Conservation (phyloP, 2,329 filamentous ascomycete genomes). For the Fusarium clavum region DNA sequence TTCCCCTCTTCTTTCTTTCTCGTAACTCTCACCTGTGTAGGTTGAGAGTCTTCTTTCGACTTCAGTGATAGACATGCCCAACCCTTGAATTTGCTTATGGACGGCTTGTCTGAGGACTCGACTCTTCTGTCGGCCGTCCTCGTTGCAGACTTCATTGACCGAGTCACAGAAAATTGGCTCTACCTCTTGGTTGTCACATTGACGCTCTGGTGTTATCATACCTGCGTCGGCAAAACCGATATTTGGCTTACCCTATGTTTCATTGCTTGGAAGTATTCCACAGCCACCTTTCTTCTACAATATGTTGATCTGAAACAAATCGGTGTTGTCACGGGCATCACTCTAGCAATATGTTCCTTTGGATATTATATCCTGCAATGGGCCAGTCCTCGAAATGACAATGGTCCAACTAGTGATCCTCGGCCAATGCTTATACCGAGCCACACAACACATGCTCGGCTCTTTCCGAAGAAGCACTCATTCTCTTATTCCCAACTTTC, state of each 20-base stretch:
- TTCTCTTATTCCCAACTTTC: constrained; percentile 79
- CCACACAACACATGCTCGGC: constrained; percentile 71
- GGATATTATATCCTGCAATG: background rate
- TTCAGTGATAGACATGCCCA: constrained; percentile 25
- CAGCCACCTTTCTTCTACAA: constrained; percentile 2
- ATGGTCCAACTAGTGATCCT: constrained; percentile 16
- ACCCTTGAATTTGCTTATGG: constrained; percentile 39
- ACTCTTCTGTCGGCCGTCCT: constrained; percentile 38
- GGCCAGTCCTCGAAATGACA: background rate
- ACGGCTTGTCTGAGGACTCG: constrained; percentile 44
- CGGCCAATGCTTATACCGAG: constrained; percentile 72
- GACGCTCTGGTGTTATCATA: constrained; percentile 32
- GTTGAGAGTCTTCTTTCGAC: constrained; percentile 1
- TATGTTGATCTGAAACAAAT: constrained; percentile 10
- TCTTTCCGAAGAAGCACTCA: constrained; percentile 75
- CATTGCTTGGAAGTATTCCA: constrained; percentile 33
- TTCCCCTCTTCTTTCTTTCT: constrained; percentile 6
- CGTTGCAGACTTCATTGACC: constrained; percentile 37
- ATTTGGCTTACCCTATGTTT: constrained; percentile 42
- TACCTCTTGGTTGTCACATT: background rate
- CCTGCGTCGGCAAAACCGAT: constrained; percentile 41
- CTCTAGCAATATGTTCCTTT: background rate
- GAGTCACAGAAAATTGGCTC: constrained; percentile 3
- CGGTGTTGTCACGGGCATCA: background rate
- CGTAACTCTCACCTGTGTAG: constrained; percentile 1